These are phyloP conservation scores for Arxiozyma slooffiae DNA, from an alignment of 1,139 yeast species.

Conservation along the genomic window DNA sequence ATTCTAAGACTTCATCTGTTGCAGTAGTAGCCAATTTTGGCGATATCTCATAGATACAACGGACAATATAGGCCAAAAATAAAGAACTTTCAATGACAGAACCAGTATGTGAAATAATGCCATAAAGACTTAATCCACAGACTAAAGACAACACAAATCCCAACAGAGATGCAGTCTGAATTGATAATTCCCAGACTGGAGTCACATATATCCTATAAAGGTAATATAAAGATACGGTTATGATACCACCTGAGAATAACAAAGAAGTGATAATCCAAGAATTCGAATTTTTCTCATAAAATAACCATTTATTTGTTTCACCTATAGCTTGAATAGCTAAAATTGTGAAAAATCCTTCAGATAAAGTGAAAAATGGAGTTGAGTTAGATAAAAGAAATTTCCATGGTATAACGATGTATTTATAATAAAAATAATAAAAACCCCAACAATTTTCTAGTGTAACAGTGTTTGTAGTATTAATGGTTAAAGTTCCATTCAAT, in stretches of 20 bases:
- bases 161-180: conserved; percentile 67
- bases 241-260: conserved; percentile 61
- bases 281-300: conserved; percentile 35
- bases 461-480: conserved; percentile 1
- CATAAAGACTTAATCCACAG: conserved; percentile 65
- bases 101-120: conserved; percentile 74
- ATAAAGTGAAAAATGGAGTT: conserved; percentile 77
- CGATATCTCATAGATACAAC: conserved; percentile 83
- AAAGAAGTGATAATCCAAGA: conserved; percentile 73
- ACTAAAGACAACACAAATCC: conserved; percentile 79
- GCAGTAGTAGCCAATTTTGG: conserved; percentile 57
- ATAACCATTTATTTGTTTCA: conserved; percentile 63
- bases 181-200: conserved; percentile 53
- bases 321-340: conserved; percentile 86
- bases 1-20: conserved; percentile 33
- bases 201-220: conserved; percentile 75
- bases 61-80: conserved; percentile 80
- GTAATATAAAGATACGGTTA: conserved; percentile 68
- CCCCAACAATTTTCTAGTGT: conserved; percentile 17
- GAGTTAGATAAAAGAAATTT: conserved; percentile 58
- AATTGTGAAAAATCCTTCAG: conserved; percentile 89
- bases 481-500: conserved; percentile 4
- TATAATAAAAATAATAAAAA: conserved; percentile 29
- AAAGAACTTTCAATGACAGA: conserved; percentile 82
- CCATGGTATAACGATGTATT: conserved; percentile 51